phyloP scores from a whole-genome alignment of 495 filamentous ascomycete species.

The Aspergillus asperescens region DNA sequence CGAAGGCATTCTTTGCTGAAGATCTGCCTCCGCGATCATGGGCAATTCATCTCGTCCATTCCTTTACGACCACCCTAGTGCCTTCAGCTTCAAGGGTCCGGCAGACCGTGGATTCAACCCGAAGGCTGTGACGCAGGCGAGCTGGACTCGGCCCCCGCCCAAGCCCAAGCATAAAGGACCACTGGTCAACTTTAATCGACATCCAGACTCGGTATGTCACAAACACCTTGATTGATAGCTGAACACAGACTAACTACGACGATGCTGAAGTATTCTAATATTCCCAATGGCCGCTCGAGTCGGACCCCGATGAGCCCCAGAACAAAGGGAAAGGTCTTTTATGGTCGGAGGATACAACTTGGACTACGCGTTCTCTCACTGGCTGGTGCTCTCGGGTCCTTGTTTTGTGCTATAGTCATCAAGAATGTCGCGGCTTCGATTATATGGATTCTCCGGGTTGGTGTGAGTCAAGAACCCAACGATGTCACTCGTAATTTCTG shows the following conservation, averaged over 20 bases:
- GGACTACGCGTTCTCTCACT: slow-evolving; percentile 57
- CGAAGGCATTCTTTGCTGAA: slow-evolving; percentile 27
- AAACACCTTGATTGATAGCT: background rate
- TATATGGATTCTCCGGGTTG: slow-evolving; percentile 72
- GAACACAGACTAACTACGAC: slow-evolving; percentile 12
- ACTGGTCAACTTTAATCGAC: slow-evolving; percentile 69
- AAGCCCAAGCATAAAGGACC: slow-evolving; percentile 66
- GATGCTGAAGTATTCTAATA: slow-evolving; percentile 40
- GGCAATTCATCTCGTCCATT: slow-evolving; percentile 62
- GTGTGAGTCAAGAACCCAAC: slow-evolving; percentile 48
- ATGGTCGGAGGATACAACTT: slow-evolving; percentile 59
- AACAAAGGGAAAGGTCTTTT: slow-evolving; percentile 64
- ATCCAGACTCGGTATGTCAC: slow-evolving; percentile 69
- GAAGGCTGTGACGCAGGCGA: slow-evolving; percentile 72
- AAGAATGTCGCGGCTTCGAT: slow-evolving; percentile 54
- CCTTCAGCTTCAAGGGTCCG: slow-evolving; percentile 44
- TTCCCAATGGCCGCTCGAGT: slow-evolving; percentile 45
- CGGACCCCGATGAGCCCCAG: slow-evolving; percentile 62
- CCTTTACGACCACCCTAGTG: slow-evolving; percentile 60
- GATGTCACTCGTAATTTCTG: background rate
- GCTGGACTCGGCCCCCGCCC: slow-evolving; percentile 49
- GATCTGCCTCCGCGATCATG: slow-evolving; percentile 42
- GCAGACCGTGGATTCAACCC: slow-evolving; percentile 67
- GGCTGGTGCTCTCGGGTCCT: slow-evolving; percentile 61
- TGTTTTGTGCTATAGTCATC: slow-evolving; percentile 70